Evolutionary conservation across 768 basidiomycete species (phyloP), one percentile per base, ranked within the genome.

Genomic region (Collybia sp.): DNA sequence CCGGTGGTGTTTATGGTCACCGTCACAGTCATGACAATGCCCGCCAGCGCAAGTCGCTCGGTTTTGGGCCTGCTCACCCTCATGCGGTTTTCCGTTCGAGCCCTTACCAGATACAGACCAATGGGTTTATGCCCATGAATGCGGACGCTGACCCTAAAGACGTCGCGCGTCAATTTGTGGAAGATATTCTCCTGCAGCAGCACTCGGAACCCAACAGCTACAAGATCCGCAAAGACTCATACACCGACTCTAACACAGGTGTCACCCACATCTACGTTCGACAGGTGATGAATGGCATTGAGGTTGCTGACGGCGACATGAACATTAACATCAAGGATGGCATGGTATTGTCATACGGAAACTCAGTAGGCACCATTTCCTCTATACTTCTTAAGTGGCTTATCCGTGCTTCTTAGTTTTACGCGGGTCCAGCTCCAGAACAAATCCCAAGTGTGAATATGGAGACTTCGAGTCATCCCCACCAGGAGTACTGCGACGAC

Each of bases 251-350:
- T 48, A 80, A 77, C 49, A 93, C 89, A 2, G 88, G 87, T n/a
- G 75, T 96, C 42, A 85, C 90, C 20, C 93, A 97, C 66, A 74
- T 93, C 55, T 95, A 94, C 61, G 82, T 86, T 50, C 79, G 85
- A 54, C 94, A 99, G 68, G 51, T 88, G 47, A 68, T 93, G 57
- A 83, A 88, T 47, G 93, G 91, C 12, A 69, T 95, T 38, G 90
- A 95, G 59, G 91, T 99, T 12, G 76, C 78, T 10, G 91, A 96
- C 57, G 90, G 88, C 20, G 87, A 96, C 65, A 80, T 96, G 71
- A 97, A 97, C 63, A 67, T 99, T 59, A 96, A 97, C 70, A 72
- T 97, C 64, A 84, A 84, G 66, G 78, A 88, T 45, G 93, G 91
- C 37, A 67, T 76, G 54, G 77, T 98, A 15, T 58, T 97, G 40